phyloP scores from a whole-genome alignment of 148 eudicot genomes.

The Rhododendron mucronatum region DNA sequence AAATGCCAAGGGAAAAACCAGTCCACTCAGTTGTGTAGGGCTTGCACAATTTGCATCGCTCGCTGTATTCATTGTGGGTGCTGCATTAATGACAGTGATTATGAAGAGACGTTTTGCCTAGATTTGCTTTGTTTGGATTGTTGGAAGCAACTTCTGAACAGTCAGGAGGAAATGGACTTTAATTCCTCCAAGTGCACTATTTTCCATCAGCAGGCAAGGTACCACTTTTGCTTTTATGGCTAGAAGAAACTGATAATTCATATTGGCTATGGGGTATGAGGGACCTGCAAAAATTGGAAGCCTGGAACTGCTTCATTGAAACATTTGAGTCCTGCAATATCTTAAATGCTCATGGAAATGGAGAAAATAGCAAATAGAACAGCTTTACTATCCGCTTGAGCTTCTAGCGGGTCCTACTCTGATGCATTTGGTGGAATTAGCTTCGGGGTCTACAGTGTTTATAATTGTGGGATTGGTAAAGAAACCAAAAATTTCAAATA shows the following conservation, averaged over 20 bases:
- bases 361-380: background rate
- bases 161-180: conserved; percentile 1
- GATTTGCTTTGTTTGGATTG: conserved; percentile 35
- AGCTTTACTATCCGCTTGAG: background rate
- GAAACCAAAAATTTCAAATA: background rate
- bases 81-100: conserved; percentile 29
- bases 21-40: conserved; percentile 29
- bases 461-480: background rate
- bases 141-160: conserved; percentile 3
- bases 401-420: background rate
- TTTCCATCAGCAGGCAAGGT: conserved; percentile 24
- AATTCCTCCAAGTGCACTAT: background rate
- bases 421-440: background rate
- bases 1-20: conserved; percentile 23
- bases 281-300: background rate
- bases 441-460: background rate
- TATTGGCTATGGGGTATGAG: background rate
- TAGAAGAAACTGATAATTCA: background rate
- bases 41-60: conserved; percentile 34
- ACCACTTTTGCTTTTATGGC: conserved; percentile 28
- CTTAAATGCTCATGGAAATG: background rate
- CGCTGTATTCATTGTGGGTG: conserved; percentile 46
- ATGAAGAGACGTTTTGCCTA: conserved; percentile 34
- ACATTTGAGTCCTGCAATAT: background rate
- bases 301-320: background rate